These are phyloP conservation scores for Salvia hispanica DNA, from an alignment of 257 asterid genomes.

Conservation along the genomic window DNA sequence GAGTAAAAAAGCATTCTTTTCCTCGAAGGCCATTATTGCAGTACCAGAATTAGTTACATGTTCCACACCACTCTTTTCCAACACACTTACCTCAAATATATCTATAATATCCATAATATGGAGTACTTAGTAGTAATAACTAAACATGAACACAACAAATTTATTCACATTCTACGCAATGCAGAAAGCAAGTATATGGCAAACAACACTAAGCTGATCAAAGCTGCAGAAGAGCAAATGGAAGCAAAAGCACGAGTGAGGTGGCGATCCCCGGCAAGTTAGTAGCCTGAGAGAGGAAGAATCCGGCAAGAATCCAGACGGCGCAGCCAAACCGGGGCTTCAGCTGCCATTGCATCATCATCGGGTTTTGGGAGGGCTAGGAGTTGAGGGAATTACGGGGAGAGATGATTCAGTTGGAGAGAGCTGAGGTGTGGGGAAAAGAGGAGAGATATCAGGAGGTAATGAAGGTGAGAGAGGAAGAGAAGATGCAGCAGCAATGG, in stretches of 20 bases:
- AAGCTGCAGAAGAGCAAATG: constrained; percentile 37
- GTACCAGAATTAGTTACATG: background rate
- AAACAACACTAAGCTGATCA: constrained; percentile 14
- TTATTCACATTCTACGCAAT: constrained; percentile 13
- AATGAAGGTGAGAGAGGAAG: constrained; percentile 47
- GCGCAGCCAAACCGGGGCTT: constrained; percentile 49
- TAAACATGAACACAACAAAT: constrained; percentile 2
- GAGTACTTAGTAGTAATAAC: background rate
- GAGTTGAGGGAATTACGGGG: constrained; percentile 76
- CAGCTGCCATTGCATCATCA: constrained; percentile 40
- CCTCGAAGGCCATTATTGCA: constrained; percentile 20
- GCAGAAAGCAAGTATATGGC: background rate
- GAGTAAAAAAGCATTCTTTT: background rate
- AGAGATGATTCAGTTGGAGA: constrained; percentile 61
- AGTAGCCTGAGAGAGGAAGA: constrained; percentile 39
- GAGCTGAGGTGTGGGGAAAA: constrained; percentile 64
- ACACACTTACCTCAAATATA: background rate
- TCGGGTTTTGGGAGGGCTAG: constrained; percentile 84
- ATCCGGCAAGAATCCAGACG: constrained; percentile 39
- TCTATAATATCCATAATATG: background rate
- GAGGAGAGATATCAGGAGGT: constrained; percentile 63
- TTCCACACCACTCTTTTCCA: constrained; percentile 17
- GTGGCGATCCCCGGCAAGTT: constrained; percentile 26
- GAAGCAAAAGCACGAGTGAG: constrained; percentile 35
- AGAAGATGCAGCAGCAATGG: constrained; percentile 62